These are phyloP conservation scores for Salvia splendens DNA, from an alignment of 257 asterid genomes.

Conservation along the genomic window DNA sequence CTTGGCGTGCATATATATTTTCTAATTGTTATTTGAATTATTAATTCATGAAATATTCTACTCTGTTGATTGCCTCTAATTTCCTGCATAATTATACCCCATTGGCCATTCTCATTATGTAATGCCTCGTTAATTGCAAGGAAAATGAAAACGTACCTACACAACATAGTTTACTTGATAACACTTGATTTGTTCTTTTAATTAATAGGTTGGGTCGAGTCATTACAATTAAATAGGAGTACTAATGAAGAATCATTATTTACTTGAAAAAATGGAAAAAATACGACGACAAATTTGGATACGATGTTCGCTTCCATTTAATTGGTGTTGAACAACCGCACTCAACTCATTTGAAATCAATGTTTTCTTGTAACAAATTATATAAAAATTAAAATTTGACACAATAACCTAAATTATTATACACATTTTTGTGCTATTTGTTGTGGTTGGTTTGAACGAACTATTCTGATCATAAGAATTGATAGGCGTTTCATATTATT, in stretches of 20 bases:
- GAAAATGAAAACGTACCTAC: not conserved
- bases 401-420: not conserved
- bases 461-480: not conserved
- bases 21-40: not conserved
- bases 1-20: conserved; percentile 31
- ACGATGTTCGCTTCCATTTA: not conserved
- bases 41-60: not conserved
- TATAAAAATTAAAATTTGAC: not conserved
- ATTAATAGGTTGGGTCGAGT: not conserved
- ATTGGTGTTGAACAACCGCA: conserved; percentile 32
- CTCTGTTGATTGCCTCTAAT: not conserved
- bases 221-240: no score
- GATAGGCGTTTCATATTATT: not conserved
- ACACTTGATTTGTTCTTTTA: not conserved
- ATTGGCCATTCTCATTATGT: not conserved
- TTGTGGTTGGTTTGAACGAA: conserved; percentile 9
- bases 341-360: conserved; percentile 24
- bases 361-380: not conserved
- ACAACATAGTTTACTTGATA: no score
- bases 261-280: no score
- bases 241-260: no score
- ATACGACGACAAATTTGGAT: not conserved
- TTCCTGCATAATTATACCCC: not conserved
- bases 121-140: not conserved
- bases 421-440: not conserved